Percentiles rank a stretch among this genome's conserved stretches.
These are phyloP conservation scores for Gymnopilus dilepis DNA, from an alignment of 768 basidiomycete species.

Conservation along the genomic window DNA sequence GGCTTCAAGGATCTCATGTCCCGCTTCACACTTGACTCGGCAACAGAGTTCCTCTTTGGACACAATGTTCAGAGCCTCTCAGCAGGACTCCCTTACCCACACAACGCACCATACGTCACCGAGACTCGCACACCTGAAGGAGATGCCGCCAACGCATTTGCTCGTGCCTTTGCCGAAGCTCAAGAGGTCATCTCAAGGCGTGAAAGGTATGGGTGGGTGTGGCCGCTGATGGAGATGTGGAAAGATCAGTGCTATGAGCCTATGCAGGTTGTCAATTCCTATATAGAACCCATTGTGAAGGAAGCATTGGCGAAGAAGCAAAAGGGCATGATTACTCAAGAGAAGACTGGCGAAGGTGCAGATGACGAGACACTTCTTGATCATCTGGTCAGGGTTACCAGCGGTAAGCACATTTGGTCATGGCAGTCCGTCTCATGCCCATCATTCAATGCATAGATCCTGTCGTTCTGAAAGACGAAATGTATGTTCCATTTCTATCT, in stretches of 20 bases:
- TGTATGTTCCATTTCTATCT: constrained; percentile 30
- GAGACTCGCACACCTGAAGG: constrained; percentile 30
- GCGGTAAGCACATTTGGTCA: constrained; percentile 35
- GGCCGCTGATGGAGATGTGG: constrained; percentile 58
- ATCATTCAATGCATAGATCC: constrained; percentile 18
- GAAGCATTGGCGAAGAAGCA: constrained; percentile 53
- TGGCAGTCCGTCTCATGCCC: too few relatives aligned
- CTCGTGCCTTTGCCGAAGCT: constrained; percentile 52
- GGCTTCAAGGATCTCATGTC: constrained; percentile 55
- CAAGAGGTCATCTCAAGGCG: constrained; percentile 50
- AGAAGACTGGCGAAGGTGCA: constrained; percentile 36
- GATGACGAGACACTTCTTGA: constrained; percentile 60
- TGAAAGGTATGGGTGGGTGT: constrained; percentile 50
- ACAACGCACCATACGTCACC: constrained; percentile 36
- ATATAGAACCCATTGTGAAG: constrained; percentile 56
- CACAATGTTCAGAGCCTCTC: constrained; percentile 58
- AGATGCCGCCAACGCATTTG: constrained; percentile 47
- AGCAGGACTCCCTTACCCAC: constrained; percentile 57
- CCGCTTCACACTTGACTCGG: constrained; percentile 70
- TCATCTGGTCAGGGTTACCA: constrained; percentile 57
- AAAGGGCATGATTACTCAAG: constrained; percentile 17
- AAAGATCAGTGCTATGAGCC: constrained; percentile 49
- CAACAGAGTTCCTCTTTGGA: constrained; percentile 71
- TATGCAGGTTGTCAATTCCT: constrained; percentile 59
- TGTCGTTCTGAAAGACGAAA: constrained; percentile 52